A percentile compares a stretch with the other conserved stretches of the same genome.
These are phyloP conservation scores for Acacia acuminata DNA, from an alignment of 306 rosid genomes.

Conservation along the genomic window DNA sequence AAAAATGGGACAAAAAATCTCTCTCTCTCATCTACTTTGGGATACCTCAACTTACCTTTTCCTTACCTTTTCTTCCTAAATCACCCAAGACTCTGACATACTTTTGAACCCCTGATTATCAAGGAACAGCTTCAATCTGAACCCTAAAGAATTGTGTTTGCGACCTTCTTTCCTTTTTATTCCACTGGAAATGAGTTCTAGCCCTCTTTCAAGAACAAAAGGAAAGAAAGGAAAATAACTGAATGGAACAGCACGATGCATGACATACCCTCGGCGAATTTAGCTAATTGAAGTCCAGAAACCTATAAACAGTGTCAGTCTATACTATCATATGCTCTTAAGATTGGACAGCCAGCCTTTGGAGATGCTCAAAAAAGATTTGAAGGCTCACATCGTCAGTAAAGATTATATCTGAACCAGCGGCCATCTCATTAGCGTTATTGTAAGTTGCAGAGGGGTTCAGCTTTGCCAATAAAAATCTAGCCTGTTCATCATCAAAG, in stretches of 20 bases:
- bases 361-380: conserved; percentile 92
- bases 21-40: conserved; percentile 36
- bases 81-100: conserved; percentile 31
- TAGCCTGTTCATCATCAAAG: conserved; percentile 58
- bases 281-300: conserved; percentile 44
- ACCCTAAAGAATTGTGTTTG: conserved; percentile 51
- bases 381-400: conserved; percentile 92
- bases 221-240: conserved; percentile 44
- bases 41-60: conserved; percentile 42
- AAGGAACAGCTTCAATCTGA: conserved; percentile 35
- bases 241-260: conserved; percentile 38
- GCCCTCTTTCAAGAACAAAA: conserved; percentile 35
- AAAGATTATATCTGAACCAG: conserved; percentile 87
- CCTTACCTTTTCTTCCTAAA: conserved; percentile 45
- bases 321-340: conserved; percentile 30
- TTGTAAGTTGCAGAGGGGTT: conserved; percentile 90
- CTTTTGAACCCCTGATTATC: conserved; percentile 39
- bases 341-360: conserved; percentile 79
- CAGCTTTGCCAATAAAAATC: conserved; percentile 83
- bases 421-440: conserved; percentile 72
- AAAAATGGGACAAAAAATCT: not conserved
- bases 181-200: conserved; percentile 36
- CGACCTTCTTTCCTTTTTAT: conserved; percentile 45
- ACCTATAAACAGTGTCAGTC: conserved; percentile 30
- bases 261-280: conserved; percentile 31